Evolutionary conservation across 148 eudicot genomes (phyloP), one percentile per base, ranked within the genome.

Genomic region (Rhododendron williamsianum): DNA sequence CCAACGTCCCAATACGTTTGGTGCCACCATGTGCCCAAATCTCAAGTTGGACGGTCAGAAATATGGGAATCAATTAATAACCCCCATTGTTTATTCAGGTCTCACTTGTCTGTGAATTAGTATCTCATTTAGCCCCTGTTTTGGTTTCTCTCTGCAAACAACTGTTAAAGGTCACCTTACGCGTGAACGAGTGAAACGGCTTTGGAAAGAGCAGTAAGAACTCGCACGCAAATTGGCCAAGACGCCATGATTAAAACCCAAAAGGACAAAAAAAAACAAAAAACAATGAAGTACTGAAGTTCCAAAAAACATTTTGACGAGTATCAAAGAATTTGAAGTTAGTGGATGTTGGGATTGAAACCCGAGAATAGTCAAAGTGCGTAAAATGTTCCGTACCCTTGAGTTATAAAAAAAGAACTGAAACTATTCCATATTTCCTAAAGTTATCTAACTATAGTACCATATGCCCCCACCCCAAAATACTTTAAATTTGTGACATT

Each of bases 11-110:
- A 80, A 51, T 58, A 46, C n/a, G 33, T 45, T 45, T 69, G 78
- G 63, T 71, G 85, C 16, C 63, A 71, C 78, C 85, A 71, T 83
- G 85, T 83, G 60, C 79, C 65, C 63, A 83, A 65, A 48, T 83
- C 51, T 9, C 52, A n/a, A n/a, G 85, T 71, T 83, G 85, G 78
- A 49, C 72, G 56, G 85, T 83, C 78, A 71, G 45, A 46, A 30
- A 18, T 46, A 30, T 83, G 78, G 45, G 45, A 16, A 71, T 49
- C 85, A 69, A 71, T 49, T 79, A 69, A 27, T 19, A 19, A 49
- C 13, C 52, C 52, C 52, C 84, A 82, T 63, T n/a, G 18, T 41
- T 82, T 52, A 65, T 7, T 45, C 13, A 18, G 41, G 58, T 9
- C 41, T 25, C 11, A 46, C 30, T 71, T 82, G 23, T 69, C 36